These are phyloP conservation scores for Aureobasidium sp. DNA, from an alignment of 2,329 filamentous ascomycete species.

Conservation along the genomic window DNA sequence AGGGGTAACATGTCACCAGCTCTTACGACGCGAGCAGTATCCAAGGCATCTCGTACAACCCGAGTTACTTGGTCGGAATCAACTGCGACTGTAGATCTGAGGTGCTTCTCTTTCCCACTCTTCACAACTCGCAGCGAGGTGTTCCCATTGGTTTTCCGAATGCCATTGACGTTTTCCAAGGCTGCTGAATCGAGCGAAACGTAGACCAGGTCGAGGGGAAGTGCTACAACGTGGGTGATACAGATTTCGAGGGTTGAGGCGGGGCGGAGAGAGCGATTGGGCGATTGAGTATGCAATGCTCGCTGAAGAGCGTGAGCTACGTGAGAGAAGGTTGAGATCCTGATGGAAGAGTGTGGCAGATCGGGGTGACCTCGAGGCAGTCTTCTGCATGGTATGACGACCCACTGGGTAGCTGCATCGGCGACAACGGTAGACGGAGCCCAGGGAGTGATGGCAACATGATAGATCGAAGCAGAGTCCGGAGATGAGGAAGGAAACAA, in stretches of 20 bases:
- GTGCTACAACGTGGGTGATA: slow-evolving; percentile 68
- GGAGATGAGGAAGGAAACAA: slow-evolving; percentile 52
- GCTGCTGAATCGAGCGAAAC: slow-evolving; percentile 77
- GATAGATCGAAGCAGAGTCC: slow-evolving; percentile 6
- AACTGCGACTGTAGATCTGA: background rate
- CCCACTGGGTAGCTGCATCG: slow-evolving; percentile 64
- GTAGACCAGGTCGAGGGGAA: slow-evolving; percentile 76
- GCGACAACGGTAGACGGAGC: slow-evolving; percentile 43
- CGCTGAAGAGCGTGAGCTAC: slow-evolving; percentile 57
- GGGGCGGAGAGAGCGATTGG: slow-evolving; percentile 50
- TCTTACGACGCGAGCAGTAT: slow-evolving; percentile 67
- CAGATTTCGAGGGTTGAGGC: slow-evolving; percentile 75
- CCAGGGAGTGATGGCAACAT: slow-evolving; percentile 70
- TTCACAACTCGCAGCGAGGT: slow-evolving; percentile 42
- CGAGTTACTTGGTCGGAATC: background rate
- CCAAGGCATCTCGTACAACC: slow-evolving; percentile 1
- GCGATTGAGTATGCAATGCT: slow-evolving; percentile 3
- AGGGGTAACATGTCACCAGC: slow-evolving; percentile 75
- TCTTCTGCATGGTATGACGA: slow-evolving; percentile 64
- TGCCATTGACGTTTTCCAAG: slow-evolving; percentile 69
- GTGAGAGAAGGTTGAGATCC: slow-evolving; percentile 63
- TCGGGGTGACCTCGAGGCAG: slow-evolving; percentile 42
- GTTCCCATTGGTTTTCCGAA: slow-evolving; percentile 74
- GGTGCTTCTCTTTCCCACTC: slow-evolving; percentile 2
- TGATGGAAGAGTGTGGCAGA: slow-evolving; percentile 67